Evolutionary conservation across 2,329 filamentous ascomycete species (phyloP).

Genomic region (Blastomyces emzantsi): DNA sequence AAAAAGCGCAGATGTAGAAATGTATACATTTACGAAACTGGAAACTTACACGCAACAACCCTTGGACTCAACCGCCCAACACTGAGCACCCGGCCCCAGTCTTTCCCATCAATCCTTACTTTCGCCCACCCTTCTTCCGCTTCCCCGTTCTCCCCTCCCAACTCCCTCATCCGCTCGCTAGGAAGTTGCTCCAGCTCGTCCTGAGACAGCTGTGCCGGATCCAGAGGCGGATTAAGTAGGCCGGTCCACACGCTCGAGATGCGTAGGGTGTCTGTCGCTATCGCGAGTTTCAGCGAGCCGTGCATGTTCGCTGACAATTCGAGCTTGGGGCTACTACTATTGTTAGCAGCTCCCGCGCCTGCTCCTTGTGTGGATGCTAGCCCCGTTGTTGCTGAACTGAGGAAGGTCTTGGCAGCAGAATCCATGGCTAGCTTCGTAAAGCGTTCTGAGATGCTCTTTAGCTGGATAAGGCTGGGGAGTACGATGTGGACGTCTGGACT

Average conservation of each 20-base stretch:
- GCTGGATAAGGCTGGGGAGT: slow-evolving; percentile 72
- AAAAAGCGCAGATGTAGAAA: not conserved
- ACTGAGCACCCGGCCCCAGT: slow-evolving; percentile 91
- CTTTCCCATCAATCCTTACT: slow-evolving; percentile 82
- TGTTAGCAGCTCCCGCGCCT: slow-evolving; percentile 24
- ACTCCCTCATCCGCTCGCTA: slow-evolving; percentile 62
- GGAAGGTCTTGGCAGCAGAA: slow-evolving; percentile 21
- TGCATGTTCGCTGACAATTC: slow-evolving; percentile 93
- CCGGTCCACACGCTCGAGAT: slow-evolving; percentile 81
- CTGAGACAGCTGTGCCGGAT: slow-evolving; percentile 63
- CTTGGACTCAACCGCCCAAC: slow-evolving; percentile 81
- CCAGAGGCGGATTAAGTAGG: slow-evolving; percentile 77
- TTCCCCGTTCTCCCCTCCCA: slow-evolving; percentile 48
- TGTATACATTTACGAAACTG: not conserved
- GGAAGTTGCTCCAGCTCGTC: slow-evolving; percentile 64
- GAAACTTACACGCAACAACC: slow-evolving; percentile 71
- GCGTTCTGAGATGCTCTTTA: slow-evolving; percentile 89
- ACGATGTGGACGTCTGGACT: slow-evolving; percentile 93
- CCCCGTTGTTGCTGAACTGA: slow-evolving; percentile 23
- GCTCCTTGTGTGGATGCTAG: slow-evolving; percentile 49
- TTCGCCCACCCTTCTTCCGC: slow-evolving; percentile 80
- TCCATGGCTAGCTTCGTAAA: slow-evolving; percentile 73
- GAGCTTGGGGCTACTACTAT: slow-evolving; percentile 50
- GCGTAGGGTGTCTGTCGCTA: slow-evolving; percentile 72
- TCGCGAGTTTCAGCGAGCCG: slow-evolving; percentile 68